Evolutionary conservation across 192 early-diverging fungal genomes (phyloP).

Genomic region (Piromyces finnis): DNA sequence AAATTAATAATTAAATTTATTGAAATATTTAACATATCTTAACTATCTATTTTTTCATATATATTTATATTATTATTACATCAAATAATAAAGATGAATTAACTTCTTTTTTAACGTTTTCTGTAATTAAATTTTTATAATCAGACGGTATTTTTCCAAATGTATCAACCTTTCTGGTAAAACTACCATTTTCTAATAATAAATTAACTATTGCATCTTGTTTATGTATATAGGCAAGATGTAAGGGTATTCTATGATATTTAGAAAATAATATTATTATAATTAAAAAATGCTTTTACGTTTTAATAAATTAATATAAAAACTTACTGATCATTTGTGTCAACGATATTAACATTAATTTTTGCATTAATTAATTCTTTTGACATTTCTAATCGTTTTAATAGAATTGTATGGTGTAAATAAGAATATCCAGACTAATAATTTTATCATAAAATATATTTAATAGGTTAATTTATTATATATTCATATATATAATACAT

Average conservation of each 20-base stretch:
- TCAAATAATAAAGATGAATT: too few species aligned
- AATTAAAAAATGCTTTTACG: too few species aligned
- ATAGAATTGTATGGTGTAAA: background rate
- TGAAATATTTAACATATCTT: too few species aligned
- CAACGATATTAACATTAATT: background rate
- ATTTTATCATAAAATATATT: background rate
- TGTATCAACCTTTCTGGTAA: background rate
- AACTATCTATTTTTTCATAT: too few species aligned
- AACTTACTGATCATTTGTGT: background rate
- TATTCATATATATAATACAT: background rate
- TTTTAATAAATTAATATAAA: too few species aligned
- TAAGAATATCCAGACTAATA: background rate
- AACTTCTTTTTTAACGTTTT: too few species aligned
- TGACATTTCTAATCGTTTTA: background rate
- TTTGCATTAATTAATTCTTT: background rate
- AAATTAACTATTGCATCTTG: background rate
- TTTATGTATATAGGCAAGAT: background rate
- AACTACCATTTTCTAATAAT: background rate
- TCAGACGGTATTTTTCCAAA: background rate
- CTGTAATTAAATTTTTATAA: background rate
- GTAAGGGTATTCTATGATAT: background rate
- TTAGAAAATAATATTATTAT: too few species aligned
- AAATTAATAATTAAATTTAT: too few species aligned
- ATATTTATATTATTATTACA: too few species aligned
- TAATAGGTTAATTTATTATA: too few species aligned